Percentiles rank a stretch among this genome's conserved stretches.
phyloP scores from a whole-genome alignment of 192 early-diverging fungal species.

The Chytriomyces confervae region DNA sequence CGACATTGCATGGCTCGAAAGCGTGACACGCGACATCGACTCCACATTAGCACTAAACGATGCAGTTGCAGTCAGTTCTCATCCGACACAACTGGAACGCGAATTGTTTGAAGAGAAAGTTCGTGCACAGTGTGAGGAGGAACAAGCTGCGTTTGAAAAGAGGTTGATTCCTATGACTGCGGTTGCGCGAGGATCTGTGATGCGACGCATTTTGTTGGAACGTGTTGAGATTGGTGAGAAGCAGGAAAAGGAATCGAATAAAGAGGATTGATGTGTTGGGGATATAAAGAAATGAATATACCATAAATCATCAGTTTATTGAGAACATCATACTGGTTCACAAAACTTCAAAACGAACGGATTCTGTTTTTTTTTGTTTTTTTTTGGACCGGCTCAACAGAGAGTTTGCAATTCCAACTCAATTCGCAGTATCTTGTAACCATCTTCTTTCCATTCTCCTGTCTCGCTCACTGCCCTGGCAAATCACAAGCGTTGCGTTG shows the following conservation, averaged over 20 bases:
- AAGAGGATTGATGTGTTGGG: neutral
- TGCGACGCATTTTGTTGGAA: neutral
- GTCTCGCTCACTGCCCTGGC: no score
- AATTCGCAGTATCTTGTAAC: no score
- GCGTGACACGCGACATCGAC: neutral
- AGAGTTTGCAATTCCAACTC: no score
- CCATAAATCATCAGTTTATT: no score
- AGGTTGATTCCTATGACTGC: neutral
- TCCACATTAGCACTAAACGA: neutral
- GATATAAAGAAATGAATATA: neutral
- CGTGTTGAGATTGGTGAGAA: neutral
- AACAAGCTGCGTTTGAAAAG: neutral
- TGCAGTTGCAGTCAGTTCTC: neutral
- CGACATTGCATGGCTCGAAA: constrained; percentile 1
- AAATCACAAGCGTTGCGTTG: neutral
- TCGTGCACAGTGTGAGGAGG: neutral
- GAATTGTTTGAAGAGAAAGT: neutral
- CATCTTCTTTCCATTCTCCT: no score
- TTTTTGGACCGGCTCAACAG: no score
- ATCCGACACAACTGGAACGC: neutral
- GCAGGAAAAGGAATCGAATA: neutral
- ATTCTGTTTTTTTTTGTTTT: no score
- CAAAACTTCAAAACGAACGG: no score
- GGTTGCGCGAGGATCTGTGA: neutral
- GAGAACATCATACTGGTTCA: no score